Evolutionary conservation across 2,329 filamentous ascomycete species (phyloP), one percentile per base, ranked within the genome.

Genomic region (Iodosphaeria phyllophila): DNA sequence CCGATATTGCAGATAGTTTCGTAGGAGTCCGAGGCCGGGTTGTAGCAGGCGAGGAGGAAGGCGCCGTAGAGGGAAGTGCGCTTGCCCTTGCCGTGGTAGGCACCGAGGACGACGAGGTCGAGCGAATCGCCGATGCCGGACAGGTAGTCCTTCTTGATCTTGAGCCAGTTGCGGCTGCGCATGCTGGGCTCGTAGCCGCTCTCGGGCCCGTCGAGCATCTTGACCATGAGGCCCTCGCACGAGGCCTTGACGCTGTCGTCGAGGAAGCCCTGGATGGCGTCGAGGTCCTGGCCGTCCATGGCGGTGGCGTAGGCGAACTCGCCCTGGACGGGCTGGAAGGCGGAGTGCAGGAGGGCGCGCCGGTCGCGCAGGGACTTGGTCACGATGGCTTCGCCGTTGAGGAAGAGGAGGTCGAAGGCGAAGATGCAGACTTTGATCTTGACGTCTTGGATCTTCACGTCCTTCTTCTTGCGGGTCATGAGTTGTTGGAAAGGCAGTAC

Each of bases 81-180:
- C 56, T 95, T 98, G 38, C 89, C 89, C 44, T 77, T 84, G 41
- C 89, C 89, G 48, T 78, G 69, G 56, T 98, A 98, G 9, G 86
- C 89, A 15, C 89, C 89, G 0, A 98, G 58, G 1, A 98, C 89
- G 17, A 98, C 89, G 3, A 98, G 74, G 42, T 98, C 89, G 13
- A 98, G 74, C 2, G 84, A 93, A 51, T 98, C 89, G 25, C 89
- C 89, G 3, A 93, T 73, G 26, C 86, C 86, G 5, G 78, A 64
- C 28, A 98, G 78, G 47, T 98, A 98, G 44, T 98, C 89, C 45
- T 98, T 98, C 51, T 98, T 98, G 51, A 95, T 77, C 74, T 98
- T 98, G 35, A 98, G 75, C 89, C 89, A 98, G 44, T 98, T 98
- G 30, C 89, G 78, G 51, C 80, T 92, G 35, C 89, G 75, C 47